Conservation (phyloP, 2,329 filamentous ascomycete species). For the Nigrospora oryzae region DNA sequence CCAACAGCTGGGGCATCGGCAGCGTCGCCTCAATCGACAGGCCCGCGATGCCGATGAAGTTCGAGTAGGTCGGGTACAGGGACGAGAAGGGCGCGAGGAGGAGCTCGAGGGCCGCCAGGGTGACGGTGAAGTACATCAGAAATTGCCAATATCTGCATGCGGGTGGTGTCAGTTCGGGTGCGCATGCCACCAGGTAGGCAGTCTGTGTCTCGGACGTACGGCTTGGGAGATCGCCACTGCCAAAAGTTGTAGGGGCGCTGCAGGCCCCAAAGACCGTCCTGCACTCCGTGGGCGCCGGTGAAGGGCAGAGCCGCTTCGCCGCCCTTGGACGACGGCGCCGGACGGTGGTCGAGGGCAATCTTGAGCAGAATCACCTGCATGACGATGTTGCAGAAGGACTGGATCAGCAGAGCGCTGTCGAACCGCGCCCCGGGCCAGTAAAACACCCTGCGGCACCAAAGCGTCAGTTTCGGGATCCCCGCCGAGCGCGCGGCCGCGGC, state of each 20-base stretch:
- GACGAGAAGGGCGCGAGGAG: conserved; percentile 49
- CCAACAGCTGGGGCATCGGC: conserved; percentile 68
- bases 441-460: conserved; percentile 43
- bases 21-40: conserved; percentile 74
- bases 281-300: conserved; percentile 29
- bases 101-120: conserved; percentile 57
- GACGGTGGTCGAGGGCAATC: conserved; percentile 61
- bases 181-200: background rate
- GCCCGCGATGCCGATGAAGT: conserved; percentile 64
- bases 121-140: conserved; percentile 56
- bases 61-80: conserved; percentile 58
- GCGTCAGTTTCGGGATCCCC: conserved; percentile 3
- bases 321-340: conserved; percentile 48
- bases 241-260: conserved; percentile 69
- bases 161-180: conserved; percentile 12
- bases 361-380: conserved; percentile 58
- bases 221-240: conserved; percentile 69
- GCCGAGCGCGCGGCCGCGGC: background rate
- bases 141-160: conserved; percentile 67
- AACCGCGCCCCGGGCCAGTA: conserved; percentile 62
- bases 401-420: conserved; percentile 53
- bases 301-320: conserved; percentile 57
- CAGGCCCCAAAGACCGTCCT: conserved; percentile 29
- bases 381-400: conserved; percentile 57
- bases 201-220: conserved; percentile 32